Evolutionary conservation across 176 grass and related monocot genomes (phyloP).

Genomic region (Paspalum vaginatum): DNA sequence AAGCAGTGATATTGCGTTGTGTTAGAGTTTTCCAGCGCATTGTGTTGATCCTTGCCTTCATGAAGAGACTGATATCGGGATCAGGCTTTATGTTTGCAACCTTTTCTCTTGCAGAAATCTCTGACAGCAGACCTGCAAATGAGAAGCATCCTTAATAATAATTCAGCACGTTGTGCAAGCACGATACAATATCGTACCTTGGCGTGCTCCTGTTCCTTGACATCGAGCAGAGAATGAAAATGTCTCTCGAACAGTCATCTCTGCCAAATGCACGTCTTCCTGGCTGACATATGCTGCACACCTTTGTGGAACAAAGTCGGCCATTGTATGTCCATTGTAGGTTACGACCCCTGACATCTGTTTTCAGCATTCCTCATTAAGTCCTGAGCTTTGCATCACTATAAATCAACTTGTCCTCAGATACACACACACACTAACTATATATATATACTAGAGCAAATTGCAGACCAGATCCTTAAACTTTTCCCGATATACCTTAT

Average conservation of each 20-base stretch:
- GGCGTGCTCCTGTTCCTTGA: slow-evolving; percentile 36
- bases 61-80: slow-evolving; percentile 46
- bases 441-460: too few species aligned
- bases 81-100: slow-evolving; percentile 43
- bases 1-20: neutral
- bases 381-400: neutral
- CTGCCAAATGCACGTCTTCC: slow-evolving; percentile 39
- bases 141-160: neutral
- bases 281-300: slow-evolving; percentile 38
- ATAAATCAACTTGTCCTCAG: neutral
- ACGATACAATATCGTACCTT: slow-evolving; percentile 20
- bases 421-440: too few species aligned
- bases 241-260: slow-evolving; percentile 46
- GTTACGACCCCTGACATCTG: slow-evolving; percentile 43
- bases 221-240: slow-evolving; percentile 42
- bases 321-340: slow-evolving; percentile 42
- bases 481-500: too few species aligned
- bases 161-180: neutral
- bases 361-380: neutral
- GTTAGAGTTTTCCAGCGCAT: neutral
- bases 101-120: slow-evolving; percentile 46
- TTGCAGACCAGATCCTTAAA: too few species aligned
- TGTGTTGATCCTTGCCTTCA: slow-evolving; percentile 46
- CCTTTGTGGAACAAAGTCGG: slow-evolving; percentile 40
- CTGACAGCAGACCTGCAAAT: slow-evolving; percentile 42